These are phyloP conservation scores for Lactarius indigo DNA, from an alignment of 768 basidiomycete genomes.

Conservation along the genomic window DNA sequence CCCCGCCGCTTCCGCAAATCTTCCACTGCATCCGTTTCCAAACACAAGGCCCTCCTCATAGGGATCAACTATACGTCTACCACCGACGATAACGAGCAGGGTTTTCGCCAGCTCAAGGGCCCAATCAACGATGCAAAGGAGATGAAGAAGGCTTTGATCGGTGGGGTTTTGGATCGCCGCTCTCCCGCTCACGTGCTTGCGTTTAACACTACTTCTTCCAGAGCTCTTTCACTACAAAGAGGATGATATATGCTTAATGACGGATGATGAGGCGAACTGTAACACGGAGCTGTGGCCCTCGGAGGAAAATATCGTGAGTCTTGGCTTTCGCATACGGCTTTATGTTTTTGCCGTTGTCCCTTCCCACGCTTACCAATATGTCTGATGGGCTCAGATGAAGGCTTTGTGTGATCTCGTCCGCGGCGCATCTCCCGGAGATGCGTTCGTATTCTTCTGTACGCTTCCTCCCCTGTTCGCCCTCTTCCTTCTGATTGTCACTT, in stretches of 20 bases:
- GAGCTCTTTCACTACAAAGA: constrained; percentile 7
- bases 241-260: constrained; percentile 20
- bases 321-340: neutral
- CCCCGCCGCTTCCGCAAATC: neutral
- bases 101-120: constrained; percentile 1
- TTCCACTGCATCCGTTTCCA: neutral
- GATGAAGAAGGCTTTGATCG: constrained; percentile 4
- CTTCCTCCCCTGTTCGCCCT: neutral
- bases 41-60: constrained; percentile 5
- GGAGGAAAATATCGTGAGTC: constrained; percentile 20
- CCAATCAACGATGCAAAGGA: constrained; percentile 14
- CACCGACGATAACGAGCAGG: neutral
- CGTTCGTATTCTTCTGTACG: constrained; percentile 27
- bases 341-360: neutral
- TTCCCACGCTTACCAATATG: neutral
- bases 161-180: constrained; percentile 2
- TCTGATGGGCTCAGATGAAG: constrained; percentile 9
- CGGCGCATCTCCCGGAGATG: constrained; percentile 17
- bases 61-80: constrained; percentile 6
- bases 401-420: constrained; percentile 21
- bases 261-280: constrained; percentile 10
- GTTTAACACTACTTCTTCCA: neutral
- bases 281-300: constrained; percentile 14
- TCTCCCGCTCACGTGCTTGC: neutral
- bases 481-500: neutral